phyloP scores from a whole-genome alignment of 208 protist species.

The Acanthamoeba lenticulata region DNA sequence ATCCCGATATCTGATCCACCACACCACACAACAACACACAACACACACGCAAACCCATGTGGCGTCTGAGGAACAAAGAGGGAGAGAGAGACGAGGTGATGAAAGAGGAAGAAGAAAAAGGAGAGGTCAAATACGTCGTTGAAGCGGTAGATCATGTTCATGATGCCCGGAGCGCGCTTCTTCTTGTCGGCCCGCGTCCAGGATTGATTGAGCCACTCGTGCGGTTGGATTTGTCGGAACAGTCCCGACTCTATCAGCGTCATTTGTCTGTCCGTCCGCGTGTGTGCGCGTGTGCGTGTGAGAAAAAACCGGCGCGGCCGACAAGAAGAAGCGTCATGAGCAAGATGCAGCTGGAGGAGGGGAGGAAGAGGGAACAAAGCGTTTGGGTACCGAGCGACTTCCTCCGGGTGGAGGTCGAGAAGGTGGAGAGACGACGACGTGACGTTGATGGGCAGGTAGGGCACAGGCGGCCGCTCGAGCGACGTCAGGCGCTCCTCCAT shows the following conservation, averaged over 20 bases:
- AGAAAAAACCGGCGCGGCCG: no score
- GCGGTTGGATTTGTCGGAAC: conserved; percentile 74
- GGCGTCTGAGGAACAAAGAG: no score
- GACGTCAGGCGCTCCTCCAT: neutral
- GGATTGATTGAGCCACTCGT: conserved; percentile 71
- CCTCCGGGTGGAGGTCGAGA: conserved; percentile 5
- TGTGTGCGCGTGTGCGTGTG: no score
- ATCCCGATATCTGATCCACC: neutral
- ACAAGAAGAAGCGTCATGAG: no score
- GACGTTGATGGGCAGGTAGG: conserved; percentile 53
- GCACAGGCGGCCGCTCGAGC: neutral
- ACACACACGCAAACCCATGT: neutral
- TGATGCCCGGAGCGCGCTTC: conserved; percentile 3
- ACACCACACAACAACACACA: no score
- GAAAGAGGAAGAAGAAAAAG: neutral
- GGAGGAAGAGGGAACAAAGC: no score
- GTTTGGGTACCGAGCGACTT: conserved; percentile 1
- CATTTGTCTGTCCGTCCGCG: conserved; percentile 77
- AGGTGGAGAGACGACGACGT: conserved; percentile 14
- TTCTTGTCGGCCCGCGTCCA: conserved; percentile 77
- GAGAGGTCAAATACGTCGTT: conserved; percentile 43
- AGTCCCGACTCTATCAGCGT: conserved; percentile 76
- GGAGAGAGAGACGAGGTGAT: no score
- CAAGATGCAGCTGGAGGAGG: neutral
- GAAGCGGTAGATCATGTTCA: conserved; percentile 71